Conservation (phyloP, 257 asterid genomes). For the Solanum chiquidenum region DNA sequence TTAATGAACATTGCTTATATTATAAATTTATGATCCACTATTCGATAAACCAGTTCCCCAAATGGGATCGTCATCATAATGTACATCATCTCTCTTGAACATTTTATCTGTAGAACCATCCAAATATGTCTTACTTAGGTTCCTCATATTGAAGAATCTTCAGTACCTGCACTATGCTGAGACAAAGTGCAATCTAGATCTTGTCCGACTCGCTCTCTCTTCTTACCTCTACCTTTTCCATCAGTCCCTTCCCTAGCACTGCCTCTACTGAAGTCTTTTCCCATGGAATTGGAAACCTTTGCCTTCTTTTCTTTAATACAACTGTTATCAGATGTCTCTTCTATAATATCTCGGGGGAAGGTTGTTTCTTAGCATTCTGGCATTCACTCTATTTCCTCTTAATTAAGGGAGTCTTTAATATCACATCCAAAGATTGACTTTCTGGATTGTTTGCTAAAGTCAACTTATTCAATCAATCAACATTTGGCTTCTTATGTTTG, state of each 20-base stretch:
- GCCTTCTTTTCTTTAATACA: no score
- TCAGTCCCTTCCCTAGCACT: no score
- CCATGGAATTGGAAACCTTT: no score
- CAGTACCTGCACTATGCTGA: no score
- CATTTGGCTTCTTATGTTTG: not conserved
- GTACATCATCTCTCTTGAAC: constrained; percentile 42
- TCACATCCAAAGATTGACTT: no score
- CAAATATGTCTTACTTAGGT: constrained; percentile 36
- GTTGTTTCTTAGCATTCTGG: not conserved
- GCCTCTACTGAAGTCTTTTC: no score
- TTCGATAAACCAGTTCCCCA: constrained; percentile 22
- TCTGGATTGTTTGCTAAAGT: not conserved
- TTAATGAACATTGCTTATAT: not conserved
- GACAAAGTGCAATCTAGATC: no score
- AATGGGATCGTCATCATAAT: constrained; percentile 35
- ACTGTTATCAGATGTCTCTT: no score
- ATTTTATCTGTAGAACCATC: constrained; percentile 53
- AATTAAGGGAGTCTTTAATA: not conserved
- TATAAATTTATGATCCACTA: not conserved
- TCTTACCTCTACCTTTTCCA: no score
- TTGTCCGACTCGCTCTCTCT: no score
- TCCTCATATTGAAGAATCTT: constrained; percentile 7
- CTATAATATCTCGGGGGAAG: no score
- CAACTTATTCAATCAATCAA: not conserved
- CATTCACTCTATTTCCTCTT: not conserved